Evolutionary conservation across 352 stramenopile species (phyloP).

Genomic region (Globisporangium nunn): DNA sequence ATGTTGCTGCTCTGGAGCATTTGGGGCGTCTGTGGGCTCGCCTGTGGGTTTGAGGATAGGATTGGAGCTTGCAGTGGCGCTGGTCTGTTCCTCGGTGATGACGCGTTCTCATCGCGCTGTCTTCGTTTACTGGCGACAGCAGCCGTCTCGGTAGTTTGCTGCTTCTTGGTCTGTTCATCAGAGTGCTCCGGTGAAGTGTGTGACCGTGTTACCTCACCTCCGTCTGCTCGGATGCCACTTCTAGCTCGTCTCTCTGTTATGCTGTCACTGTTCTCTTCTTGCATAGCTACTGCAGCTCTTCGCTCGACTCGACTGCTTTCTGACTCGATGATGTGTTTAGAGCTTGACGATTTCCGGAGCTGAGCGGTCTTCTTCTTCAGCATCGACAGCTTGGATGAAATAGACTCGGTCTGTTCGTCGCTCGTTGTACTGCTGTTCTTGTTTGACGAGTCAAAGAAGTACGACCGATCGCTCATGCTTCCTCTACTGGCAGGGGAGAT

Average conservation of each 20-base stretch:
- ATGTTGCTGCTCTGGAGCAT: conserved; percentile 27
- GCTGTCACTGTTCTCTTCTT: too few species aligned
- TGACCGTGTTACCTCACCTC: too few species aligned
- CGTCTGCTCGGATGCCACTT: neutral
- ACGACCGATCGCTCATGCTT: conserved; percentile 39
- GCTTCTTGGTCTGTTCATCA: neutral
- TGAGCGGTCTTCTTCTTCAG: conserved; percentile 58
- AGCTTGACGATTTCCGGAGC: conserved; percentile 35
- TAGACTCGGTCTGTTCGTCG: neutral
- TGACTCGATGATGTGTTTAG: conserved; percentile 17
- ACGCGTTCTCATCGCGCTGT: neutral
- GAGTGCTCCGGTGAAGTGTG: neutral
- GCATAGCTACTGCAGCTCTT: neutral
- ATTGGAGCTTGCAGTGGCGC: neutral
- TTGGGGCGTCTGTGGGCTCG: conserved; percentile 39
- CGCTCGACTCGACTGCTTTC: neutral
- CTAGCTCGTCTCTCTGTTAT: neutral
- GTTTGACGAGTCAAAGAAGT: conserved; percentile 13
- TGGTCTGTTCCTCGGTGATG: neutral
- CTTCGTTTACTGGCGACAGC: neutral
- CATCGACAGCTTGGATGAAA: conserved; percentile 35
- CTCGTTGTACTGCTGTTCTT: neutral
- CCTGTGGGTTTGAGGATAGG: neutral
- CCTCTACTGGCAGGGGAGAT: conserved; percentile 1
- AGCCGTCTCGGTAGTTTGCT: neutral